Evolutionary conservation across 768 basidiomycete genomes (phyloP).

Genomic region (Piloderma croceum): DNA sequence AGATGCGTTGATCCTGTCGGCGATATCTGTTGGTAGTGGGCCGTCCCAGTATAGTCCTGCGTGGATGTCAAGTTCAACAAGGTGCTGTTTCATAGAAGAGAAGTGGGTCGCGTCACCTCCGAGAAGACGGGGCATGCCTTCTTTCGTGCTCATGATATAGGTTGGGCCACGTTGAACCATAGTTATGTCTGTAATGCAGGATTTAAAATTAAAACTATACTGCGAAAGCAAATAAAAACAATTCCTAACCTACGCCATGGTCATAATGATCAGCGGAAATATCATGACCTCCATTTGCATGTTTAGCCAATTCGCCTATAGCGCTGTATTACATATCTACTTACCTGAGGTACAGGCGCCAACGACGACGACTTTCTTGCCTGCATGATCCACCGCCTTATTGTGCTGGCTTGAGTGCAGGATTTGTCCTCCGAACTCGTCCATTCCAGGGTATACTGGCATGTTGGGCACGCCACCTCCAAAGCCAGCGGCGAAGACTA

Average conservation of each 20-base stretch:
- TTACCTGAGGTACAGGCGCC: conserved; percentile 59
- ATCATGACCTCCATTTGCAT: conserved; percentile 36
- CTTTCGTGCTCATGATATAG: conserved; percentile 38
- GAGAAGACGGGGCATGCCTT: conserved; percentile 32
- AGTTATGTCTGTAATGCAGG: conserved; percentile 39
- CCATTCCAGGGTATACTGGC: conserved; percentile 41
- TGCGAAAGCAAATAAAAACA: background rate
- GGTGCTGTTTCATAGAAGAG: too few species aligned
- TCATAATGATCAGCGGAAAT: conserved; percentile 42
- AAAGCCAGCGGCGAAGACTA: conserved; percentile 55
- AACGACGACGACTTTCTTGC: conserved; percentile 68
- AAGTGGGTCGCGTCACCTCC: too few species aligned
- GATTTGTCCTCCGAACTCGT: conserved; percentile 56
- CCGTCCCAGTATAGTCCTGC: conserved; percentile 39
- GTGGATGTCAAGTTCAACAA: too few species aligned
- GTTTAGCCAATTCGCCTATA: background rate
- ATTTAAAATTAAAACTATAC: background rate
- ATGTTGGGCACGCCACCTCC: conserved; percentile 40
- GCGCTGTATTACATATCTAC: too few species aligned
- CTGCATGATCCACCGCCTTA: conserved; percentile 48
- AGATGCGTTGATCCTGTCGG: conserved; percentile 48
- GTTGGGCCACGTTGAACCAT: conserved; percentile 53
- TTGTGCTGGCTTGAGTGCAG: conserved; percentile 56
- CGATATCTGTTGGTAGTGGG: conserved; percentile 43
- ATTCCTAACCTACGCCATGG: conserved; percentile 38